Evolutionary conservation across 208 protist species (phyloP).

Genomic region (Polymyxa betae): DNA sequence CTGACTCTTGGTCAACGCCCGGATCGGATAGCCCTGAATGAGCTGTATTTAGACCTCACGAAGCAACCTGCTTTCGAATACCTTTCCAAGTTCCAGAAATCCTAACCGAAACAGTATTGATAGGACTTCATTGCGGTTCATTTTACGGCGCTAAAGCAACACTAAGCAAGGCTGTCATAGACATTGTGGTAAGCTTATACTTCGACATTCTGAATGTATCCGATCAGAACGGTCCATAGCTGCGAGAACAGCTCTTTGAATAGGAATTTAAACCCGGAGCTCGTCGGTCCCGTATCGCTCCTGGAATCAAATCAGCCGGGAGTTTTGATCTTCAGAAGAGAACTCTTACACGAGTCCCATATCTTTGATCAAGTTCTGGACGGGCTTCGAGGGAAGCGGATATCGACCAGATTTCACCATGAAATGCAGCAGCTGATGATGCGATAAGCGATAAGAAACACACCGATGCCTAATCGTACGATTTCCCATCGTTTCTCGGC

Average conservation of each 20-base stretch:
- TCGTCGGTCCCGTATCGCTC: neutral
- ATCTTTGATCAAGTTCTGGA: slow-evolving; percentile 38
- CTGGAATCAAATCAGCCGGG: neutral
- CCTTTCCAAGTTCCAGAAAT: slow-evolving; percentile 38
- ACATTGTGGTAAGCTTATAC: too few relatives aligned
- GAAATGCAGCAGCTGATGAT: neutral
- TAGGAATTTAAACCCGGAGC: slow-evolving; percentile 43
- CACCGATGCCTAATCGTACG: neutral
- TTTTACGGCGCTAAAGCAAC: neutral
- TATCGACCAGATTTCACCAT: slow-evolving; percentile 1
- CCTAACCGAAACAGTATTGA: slow-evolving; percentile 28
- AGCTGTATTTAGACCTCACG: neutral
- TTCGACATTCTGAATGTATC: slow-evolving; percentile 38
- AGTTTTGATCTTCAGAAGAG: neutral
- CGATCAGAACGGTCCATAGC: slow-evolving; percentile 46
- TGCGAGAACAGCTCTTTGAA: slow-evolving; percentile 49
- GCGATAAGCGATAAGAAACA: neutral
- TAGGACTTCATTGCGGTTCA: slow-evolving; percentile 33
- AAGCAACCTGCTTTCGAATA: neutral
- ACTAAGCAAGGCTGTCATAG: too few relatives aligned
- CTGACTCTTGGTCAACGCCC: neutral
- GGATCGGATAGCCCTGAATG: slow-evolving; percentile 15
- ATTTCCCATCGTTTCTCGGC: slow-evolving; percentile 18
- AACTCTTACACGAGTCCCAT: slow-evolving; percentile 17
- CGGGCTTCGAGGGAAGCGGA: slow-evolving; percentile 11